A percentile compares a stretch with the other conserved stretches of the same genome.
These are phyloP conservation scores for Colletotrichum australisinense DNA, from an alignment of 2,329 filamentous ascomycete species.

Conservation along the genomic window DNA sequence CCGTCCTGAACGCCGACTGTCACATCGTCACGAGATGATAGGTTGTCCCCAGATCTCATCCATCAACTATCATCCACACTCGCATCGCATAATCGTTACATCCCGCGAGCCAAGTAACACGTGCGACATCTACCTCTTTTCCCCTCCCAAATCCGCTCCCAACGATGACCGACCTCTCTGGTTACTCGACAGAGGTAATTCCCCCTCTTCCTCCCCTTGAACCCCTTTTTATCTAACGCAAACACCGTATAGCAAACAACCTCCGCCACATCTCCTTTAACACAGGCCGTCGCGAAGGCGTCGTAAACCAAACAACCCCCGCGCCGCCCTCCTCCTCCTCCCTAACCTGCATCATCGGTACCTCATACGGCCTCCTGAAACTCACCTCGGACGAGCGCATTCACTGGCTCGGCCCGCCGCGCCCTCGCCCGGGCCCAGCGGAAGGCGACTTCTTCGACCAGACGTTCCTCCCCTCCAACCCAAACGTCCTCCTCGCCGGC, in stretches of 20 bases:
- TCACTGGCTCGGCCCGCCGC: slow-evolving; percentile 47
- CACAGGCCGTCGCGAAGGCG: slow-evolving; percentile 42
- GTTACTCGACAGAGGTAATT: slow-evolving; percentile 45
- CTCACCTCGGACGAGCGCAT: slow-evolving; percentile 47
- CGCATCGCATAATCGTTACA: slow-evolving; percentile 55
- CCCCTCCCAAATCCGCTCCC: slow-evolving; percentile 44
- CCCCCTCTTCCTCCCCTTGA: not conserved
- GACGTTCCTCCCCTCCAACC: slow-evolving; percentile 57
- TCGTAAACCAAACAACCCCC: slow-evolving; percentile 54
- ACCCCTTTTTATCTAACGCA: not conserved
- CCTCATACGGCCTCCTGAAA: slow-evolving; percentile 57
- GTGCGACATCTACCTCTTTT: slow-evolving; percentile 51
- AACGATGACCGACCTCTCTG: slow-evolving; percentile 48
- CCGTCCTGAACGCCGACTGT: slow-evolving; percentile 29
- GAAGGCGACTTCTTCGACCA: slow-evolving; percentile 58
- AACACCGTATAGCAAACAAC: slow-evolving; percentile 40
- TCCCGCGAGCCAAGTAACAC: slow-evolving; percentile 47
- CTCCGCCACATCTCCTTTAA: slow-evolving; percentile 47
- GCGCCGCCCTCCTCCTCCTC: slow-evolving; percentile 51
- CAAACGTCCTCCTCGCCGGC: slow-evolving; percentile 61
- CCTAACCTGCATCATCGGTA: slow-evolving; percentile 59
- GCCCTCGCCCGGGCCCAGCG: slow-evolving; percentile 29
- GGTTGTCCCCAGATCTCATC: slow-evolving; percentile 55
- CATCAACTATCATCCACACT: slow-evolving; percentile 58
- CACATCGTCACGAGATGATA: slow-evolving; percentile 48